Evolutionary conservation across 2,329 filamentous ascomycete species (phyloP).

Genomic region (Polytolypa hystricis): DNA sequence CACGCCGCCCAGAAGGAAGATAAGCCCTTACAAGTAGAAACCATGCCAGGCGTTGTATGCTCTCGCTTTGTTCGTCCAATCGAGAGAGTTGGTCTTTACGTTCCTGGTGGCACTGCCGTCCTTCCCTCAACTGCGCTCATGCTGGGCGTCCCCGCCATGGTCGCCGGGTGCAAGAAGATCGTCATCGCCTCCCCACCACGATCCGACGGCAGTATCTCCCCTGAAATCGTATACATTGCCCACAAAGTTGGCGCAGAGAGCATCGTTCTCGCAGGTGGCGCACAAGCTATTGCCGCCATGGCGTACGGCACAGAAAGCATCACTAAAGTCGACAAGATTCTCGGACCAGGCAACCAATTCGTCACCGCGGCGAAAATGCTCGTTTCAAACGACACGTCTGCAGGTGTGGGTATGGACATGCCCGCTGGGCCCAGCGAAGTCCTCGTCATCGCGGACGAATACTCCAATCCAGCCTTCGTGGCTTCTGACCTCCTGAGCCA

Average conservation of each 20-base stretch:
- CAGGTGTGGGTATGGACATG: conserved; percentile 95
- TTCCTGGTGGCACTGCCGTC: conserved; percentile 94
- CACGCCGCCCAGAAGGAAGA: conserved; percentile 83
- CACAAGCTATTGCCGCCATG: conserved; percentile 91
- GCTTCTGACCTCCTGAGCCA: conserved; percentile 90
- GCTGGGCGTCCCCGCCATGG: conserved; percentile 95
- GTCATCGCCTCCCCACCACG: conserved; percentile 87
- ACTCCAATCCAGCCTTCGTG: conserved; percentile 85
- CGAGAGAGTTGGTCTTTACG: conserved; percentile 90
- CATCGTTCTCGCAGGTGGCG: conserved; percentile 90
- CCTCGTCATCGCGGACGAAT: conserved; percentile 83
- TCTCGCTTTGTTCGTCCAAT: conserved; percentile 87
- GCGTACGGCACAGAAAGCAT: conserved; percentile 94
- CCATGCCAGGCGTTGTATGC: conserved; percentile 94
- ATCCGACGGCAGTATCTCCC: conserved; percentile 78
- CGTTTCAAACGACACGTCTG: conserved; percentile 93
- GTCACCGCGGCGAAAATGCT: conserved; percentile 98
- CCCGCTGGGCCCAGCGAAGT: conserved; percentile 94
- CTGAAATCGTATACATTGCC: conserved; percentile 93
- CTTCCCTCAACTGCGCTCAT: conserved; percentile 93
- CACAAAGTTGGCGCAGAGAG: conserved; percentile 94
- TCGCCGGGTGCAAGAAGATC: conserved; percentile 91
- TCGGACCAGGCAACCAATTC: conserved; percentile 95
- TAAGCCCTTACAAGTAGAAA: conserved; percentile 75
- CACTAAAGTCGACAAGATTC: conserved; percentile 95